These are phyloP conservation scores for Lodderomyces parapsilosis DNA, from an alignment of 1,139 yeast genomes.

Conservation along the genomic window DNA sequence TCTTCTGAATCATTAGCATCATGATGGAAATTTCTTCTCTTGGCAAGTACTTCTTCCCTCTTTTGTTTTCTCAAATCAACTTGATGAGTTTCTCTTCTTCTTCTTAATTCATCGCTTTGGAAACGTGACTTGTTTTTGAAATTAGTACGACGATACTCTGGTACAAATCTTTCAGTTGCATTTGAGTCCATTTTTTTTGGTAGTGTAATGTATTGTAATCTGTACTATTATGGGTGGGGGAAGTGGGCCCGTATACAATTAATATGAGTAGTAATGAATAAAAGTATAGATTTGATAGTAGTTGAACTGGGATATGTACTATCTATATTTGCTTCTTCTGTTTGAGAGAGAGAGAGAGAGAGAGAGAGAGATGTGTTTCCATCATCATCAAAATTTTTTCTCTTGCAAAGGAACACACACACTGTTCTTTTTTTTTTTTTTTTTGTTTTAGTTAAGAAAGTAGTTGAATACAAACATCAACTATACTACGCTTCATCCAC, in stretches of 20 bases:
- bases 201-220: neutral
- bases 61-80: slow-evolving; percentile 95
- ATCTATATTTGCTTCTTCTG: neutral
- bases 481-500: neutral
- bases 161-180: slow-evolving; percentile 82
- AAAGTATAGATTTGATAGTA: too few species aligned
- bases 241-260: too few species aligned
- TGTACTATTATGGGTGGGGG: neutral
- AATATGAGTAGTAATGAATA: too few species aligned
- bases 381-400: too few species aligned
- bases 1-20: slow-evolving; percentile 44
- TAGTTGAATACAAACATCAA: too few species aligned
- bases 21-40: slow-evolving; percentile 75
- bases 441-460: too few species aligned
- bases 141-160: slow-evolving; percentile 96
- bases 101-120: slow-evolving; percentile 93
- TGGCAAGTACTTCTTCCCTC: slow-evolving; percentile 90
- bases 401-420: neutral
- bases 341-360: too few species aligned
- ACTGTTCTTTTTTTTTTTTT: too few species aligned
- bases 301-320: too few species aligned
- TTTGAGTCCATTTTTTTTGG: slow-evolving; percentile 81
- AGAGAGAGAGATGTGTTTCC: too few species aligned
- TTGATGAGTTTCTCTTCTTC: slow-evolving; percentile 97
- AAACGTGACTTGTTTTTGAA: slow-evolving; percentile 94